Conservation (phyloP, 2,329 filamentous ascomycete genomes). For the Fusarium albidum region DNA sequence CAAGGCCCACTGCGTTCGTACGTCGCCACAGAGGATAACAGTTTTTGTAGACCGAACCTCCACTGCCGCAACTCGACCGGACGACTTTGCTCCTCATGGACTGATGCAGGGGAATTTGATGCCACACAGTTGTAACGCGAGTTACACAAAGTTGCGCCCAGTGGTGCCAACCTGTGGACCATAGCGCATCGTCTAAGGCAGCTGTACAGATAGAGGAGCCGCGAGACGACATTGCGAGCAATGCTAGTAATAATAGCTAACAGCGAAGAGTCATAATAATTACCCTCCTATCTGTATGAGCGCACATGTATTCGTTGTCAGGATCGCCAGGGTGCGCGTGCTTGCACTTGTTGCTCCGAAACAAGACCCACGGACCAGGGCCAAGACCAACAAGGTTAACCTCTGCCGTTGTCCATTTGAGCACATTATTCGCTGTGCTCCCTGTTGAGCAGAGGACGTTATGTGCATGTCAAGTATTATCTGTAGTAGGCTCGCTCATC, state of each 20-base stretch:
- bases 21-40: not conserved
- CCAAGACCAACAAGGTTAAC: not conserved
- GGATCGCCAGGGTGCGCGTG: slow-evolving; percentile 18
- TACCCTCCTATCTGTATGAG: slow-evolving; percentile 2
- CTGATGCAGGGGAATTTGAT: slow-evolving; percentile 25
- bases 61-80: slow-evolving; percentile 2
- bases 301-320: slow-evolving; percentile 12
- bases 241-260: slow-evolving; percentile 2
- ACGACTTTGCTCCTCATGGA: slow-evolving; percentile 13
- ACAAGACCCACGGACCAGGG: slow-evolving; percentile 10
- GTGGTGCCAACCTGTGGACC: slow-evolving; percentile 17
- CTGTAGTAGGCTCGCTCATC: too few relatives aligned
- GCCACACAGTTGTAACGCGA: slow-evolving; percentile 18
- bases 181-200: slow-evolving; percentile 15
- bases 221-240: not conserved
- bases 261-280: slow-evolving; percentile 10
- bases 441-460: not conserved
- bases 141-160: slow-evolving; percentile 14
- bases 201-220: slow-evolving; percentile 11
- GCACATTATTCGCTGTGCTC: not conserved
- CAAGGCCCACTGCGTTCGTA: slow-evolving; percentile 12
- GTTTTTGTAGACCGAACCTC: slow-evolving; percentile 1
- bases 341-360: slow-evolving; percentile 16
- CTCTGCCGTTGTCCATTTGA: not conserved
- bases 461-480: not conserved